These are phyloP conservation scores for Starmerella khaoyaiensis DNA, from an alignment of 805 yeast species.

Conservation along the genomic window DNA sequence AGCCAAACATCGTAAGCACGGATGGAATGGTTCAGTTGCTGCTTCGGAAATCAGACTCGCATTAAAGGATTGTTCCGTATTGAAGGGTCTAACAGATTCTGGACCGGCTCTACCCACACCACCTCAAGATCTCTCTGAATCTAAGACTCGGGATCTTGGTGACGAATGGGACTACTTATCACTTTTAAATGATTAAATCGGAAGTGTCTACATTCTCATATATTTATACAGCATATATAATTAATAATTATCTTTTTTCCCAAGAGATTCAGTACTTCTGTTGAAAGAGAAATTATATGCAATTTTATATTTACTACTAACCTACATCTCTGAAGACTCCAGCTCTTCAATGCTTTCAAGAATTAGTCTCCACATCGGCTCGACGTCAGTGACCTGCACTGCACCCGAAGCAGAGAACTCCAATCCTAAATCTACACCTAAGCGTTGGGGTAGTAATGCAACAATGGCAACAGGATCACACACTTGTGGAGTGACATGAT, in stretches of 20 bases:
- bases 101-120: constrained; percentile 16
- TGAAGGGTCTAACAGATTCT: constrained; percentile 18
- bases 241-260: background rate
- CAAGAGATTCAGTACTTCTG: background rate
- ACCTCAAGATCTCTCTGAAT: constrained; percentile 8
- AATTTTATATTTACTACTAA: too few species aligned
- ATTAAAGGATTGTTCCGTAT: constrained; percentile 25
- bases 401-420: constrained; percentile 26
- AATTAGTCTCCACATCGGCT: constrained; percentile 20
- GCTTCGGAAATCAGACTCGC: constrained; percentile 27
- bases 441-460: constrained; percentile 36
- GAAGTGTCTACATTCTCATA: too few species aligned
- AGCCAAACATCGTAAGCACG: constrained; percentile 4
- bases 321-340: constrained; percentile 17
- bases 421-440: constrained; percentile 16
- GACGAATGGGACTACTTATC: constrained; percentile 17
- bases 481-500: constrained; percentile 48
- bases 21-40: constrained; percentile 22
- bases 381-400: constrained; percentile 15
- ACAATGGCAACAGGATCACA: constrained; percentile 71
- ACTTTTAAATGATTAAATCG: constrained; percentile 6
- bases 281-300: background rate
- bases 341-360: constrained; percentile 20
- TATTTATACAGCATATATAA: background rate
- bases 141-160: constrained; percentile 1